These are phyloP conservation scores for Xylariaceae sp. DNA, from an alignment of 2,329 filamentous ascomycete species.

Conservation along the genomic window DNA sequence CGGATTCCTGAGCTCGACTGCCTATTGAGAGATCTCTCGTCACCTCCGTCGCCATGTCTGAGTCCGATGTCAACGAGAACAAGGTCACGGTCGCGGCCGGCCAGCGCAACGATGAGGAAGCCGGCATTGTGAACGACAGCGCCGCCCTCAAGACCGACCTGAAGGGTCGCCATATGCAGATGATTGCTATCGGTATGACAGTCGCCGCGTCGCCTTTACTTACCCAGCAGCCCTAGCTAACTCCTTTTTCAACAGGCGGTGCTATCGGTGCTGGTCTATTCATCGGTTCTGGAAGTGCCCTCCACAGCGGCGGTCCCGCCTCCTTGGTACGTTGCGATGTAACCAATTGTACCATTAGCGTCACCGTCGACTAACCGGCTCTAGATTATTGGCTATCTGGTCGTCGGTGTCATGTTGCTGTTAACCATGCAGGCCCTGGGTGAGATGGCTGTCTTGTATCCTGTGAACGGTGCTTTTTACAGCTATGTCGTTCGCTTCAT, in stretches of 20 bases:
- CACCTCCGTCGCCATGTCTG: constrained; percentile 16
- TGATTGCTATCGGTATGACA: constrained; percentile 41
- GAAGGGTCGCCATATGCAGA: constrained; percentile 40
- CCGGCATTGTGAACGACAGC: constrained; percentile 33
- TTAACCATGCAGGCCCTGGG: constrained; percentile 55
- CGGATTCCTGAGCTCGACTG: background rate
- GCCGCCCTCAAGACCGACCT: constrained; percentile 35
- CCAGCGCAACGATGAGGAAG: constrained; percentile 33
- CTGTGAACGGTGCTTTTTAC: constrained; percentile 58
- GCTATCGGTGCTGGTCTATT: constrained; percentile 57
- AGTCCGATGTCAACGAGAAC: constrained; percentile 28
- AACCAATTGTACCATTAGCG: background rate
- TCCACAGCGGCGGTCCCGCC: constrained; percentile 56
- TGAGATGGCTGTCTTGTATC: constrained; percentile 55
- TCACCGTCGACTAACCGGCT: constrained; percentile 6
- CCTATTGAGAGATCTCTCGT: background rate
- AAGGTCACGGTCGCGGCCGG: constrained; percentile 15
- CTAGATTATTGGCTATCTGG: constrained; percentile 45
- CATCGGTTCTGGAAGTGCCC: constrained; percentile 58
- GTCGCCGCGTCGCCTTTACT: background rate
- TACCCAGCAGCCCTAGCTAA: background rate
- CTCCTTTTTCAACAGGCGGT: constrained; percentile 31
- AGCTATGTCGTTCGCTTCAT: constrained; percentile 57
- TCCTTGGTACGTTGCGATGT: constrained; percentile 32
- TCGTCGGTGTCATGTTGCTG: constrained; percentile 54